Evolutionary conservation across 371 early-diverging fungal species (phyloP).

Genomic region (Haplosporangium sp.): DNA sequence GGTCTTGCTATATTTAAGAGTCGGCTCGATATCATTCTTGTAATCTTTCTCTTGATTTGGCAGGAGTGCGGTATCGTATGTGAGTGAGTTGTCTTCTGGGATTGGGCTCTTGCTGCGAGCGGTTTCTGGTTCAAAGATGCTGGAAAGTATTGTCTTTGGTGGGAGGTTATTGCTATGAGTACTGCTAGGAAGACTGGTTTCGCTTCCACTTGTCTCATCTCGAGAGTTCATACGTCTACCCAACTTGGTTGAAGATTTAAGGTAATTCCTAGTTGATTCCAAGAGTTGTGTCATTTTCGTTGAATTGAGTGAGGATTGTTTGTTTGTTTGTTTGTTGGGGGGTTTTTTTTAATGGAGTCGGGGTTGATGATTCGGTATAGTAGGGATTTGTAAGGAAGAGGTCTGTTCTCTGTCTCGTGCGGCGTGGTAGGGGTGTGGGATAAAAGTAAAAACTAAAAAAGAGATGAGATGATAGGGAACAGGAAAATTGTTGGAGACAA

Average conservation of each 20-base stretch:
- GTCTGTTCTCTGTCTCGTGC: not conserved
- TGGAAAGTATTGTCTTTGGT: slow-evolving; percentile 26
- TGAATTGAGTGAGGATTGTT: not conserved
- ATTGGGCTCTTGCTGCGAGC: slow-evolving; percentile 3
- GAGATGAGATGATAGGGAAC: slow-evolving; percentile 2
- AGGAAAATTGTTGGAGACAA: not conserved
- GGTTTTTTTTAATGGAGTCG: not conserved
- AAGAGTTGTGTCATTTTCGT: slow-evolving; percentile 36
- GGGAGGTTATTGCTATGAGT: not conserved
- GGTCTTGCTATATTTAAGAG: slow-evolving; percentile 29
- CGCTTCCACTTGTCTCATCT: slow-evolving; percentile 31
- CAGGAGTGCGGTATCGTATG: slow-evolving; percentile 1
- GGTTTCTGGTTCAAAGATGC: slow-evolving; percentile 13
- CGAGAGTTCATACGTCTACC: slow-evolving; percentile 50
- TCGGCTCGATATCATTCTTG: slow-evolving; percentile 2
- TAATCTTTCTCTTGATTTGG: not conserved
- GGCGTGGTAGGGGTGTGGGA: not conserved
- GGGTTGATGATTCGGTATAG: not conserved
- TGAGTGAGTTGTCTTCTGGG: not conserved
- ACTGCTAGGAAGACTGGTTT: slow-evolving; percentile 18
- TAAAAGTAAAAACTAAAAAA: not conserved
- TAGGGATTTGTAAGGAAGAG: not conserved
- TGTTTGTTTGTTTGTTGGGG: not conserved
- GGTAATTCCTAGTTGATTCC: slow-evolving; percentile 45
- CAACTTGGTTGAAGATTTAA: slow-evolving; percentile 37